A percentile compares a stretch with the other conserved stretches of the same genome.
Conservation (phyloP, 768 basidiomycete species). For the Leccinum obscurum region DNA sequence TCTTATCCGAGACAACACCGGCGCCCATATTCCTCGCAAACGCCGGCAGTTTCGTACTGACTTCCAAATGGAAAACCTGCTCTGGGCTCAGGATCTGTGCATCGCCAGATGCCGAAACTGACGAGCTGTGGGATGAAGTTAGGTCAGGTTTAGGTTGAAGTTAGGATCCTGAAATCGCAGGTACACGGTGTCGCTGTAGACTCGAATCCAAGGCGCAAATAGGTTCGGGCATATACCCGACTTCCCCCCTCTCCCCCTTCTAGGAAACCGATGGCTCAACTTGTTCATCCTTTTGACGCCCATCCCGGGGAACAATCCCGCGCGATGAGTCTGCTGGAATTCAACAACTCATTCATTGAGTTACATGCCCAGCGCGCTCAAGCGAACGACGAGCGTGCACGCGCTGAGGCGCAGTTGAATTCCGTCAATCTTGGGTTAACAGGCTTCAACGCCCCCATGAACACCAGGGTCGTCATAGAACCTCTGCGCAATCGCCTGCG, state of each 20-base stretch:
- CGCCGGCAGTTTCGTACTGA: too few species aligned
- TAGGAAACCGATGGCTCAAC: not conserved
- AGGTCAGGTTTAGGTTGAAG: too few species aligned
- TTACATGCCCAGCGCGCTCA: not conserved
- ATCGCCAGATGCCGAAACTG: too few species aligned
- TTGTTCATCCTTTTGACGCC: slow-evolving; percentile 1
- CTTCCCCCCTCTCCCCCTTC: not conserved
- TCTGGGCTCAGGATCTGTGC: too few species aligned
- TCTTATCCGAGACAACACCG: too few species aligned
- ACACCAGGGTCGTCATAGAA: slow-evolving; percentile 1
- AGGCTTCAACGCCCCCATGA: not conserved
- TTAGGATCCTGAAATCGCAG: too few species aligned
- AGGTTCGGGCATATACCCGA: too few species aligned
- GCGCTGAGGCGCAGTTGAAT: not conserved
- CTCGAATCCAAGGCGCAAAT: too few species aligned
- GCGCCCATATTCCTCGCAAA: too few species aligned
- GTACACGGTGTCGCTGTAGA: too few species aligned
- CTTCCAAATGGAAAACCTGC: too few species aligned
- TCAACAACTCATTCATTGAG: slow-evolving; percentile 5
- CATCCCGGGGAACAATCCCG: not conserved
- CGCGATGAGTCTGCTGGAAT: slow-evolving; percentile 3
- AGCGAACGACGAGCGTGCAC: not conserved
- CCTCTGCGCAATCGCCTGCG: not conserved
- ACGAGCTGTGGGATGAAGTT: too few species aligned
- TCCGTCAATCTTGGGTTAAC: not conserved